Conservation (phyloP, 441 rosid genomes). For the Flueggea neowawraea region DNA sequence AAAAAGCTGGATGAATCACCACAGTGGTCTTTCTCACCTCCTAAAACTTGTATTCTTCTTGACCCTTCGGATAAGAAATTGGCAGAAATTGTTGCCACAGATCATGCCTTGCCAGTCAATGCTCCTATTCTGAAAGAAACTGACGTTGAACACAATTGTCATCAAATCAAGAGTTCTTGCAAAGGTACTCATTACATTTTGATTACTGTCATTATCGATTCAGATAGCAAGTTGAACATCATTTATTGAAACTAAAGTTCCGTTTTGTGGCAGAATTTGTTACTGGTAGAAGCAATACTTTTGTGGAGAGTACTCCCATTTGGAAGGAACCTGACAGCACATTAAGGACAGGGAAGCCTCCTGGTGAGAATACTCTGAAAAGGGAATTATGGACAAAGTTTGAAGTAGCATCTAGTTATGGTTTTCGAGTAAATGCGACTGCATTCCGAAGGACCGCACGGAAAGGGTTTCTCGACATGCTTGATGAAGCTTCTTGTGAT, state of each 20-base stretch:
- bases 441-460: constrained; percentile 26
- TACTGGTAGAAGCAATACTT: constrained; percentile 9
- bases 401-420: constrained; percentile 67
- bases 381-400: constrained; percentile 94
- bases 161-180: constrained; percentile 18
- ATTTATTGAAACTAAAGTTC: neutral
- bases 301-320: constrained; percentile 59
- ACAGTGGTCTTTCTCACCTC: constrained; percentile 87
- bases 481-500: constrained; percentile 76
- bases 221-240: constrained; percentile 3
- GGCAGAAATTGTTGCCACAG: constrained; percentile 15
- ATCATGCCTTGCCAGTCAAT: constrained; percentile 16
- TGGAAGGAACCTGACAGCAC: constrained; percentile 55
- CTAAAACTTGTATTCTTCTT: constrained; percentile 72
- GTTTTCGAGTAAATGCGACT: constrained; percentile 25
- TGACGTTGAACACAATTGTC: constrained; percentile 13
- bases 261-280: constrained; percentile 23
- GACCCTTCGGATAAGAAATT: constrained; percentile 53
- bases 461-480: constrained; percentile 85
- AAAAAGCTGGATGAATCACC: constrained; percentile 63
- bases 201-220: neutral
- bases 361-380: constrained; percentile 88
- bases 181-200: constrained; percentile 14
- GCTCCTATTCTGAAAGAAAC: constrained; percentile 19
- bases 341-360: constrained; percentile 46